phyloP scores from a whole-genome alignment of 768 basidiomycete genomes.

The Candolleomyces efflorescens region DNA sequence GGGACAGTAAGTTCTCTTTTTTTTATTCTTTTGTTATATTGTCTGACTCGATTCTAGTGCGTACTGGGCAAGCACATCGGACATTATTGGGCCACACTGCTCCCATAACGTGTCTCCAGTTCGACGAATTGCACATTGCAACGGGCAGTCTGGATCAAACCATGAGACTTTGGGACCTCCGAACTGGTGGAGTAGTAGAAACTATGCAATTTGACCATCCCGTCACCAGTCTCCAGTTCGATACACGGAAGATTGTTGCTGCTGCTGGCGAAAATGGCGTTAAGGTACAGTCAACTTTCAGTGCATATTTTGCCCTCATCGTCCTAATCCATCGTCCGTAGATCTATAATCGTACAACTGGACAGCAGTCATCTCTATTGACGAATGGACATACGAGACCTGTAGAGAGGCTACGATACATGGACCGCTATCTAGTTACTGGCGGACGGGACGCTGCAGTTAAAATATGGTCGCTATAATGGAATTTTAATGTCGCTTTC shows the following conservation, averaged over 20 bases:
- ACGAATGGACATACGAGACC: constrained; percentile 95
- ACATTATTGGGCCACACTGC: constrained; percentile 90
- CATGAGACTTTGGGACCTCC: constrained; percentile 93
- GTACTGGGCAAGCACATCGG: constrained; percentile 94
- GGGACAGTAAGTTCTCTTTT: constrained; percentile 82
- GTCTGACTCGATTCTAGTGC: constrained; percentile 52
- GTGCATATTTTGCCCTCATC: background rate
- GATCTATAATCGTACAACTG: constrained; percentile 94
- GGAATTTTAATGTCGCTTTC: background rate
- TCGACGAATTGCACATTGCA: constrained; percentile 92
- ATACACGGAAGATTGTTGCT: constrained; percentile 88
- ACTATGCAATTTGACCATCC: constrained; percentile 88
- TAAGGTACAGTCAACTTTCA: constrained; percentile 50
- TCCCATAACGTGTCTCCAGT: constrained; percentile 91
- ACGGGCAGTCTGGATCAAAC: constrained; percentile 94
- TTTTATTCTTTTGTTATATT: background rate
- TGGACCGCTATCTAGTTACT: constrained; percentile 91
- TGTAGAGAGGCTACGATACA: constrained; percentile 85
- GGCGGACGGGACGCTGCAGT: constrained; percentile 84
- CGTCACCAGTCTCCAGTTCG: constrained; percentile 91
- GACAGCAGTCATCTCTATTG: constrained; percentile 77
- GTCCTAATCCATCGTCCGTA: constrained; percentile 24
- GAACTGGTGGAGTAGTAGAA: constrained; percentile 84
- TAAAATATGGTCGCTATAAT: constrained; percentile 90
- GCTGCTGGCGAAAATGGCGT: constrained; percentile 92